Percentiles rank a stretch among this genome's conserved stretches.
Evolutionary conservation across 305 asterid species (phyloP).

Genomic region (Fraxinus xanthoxyloides): DNA sequence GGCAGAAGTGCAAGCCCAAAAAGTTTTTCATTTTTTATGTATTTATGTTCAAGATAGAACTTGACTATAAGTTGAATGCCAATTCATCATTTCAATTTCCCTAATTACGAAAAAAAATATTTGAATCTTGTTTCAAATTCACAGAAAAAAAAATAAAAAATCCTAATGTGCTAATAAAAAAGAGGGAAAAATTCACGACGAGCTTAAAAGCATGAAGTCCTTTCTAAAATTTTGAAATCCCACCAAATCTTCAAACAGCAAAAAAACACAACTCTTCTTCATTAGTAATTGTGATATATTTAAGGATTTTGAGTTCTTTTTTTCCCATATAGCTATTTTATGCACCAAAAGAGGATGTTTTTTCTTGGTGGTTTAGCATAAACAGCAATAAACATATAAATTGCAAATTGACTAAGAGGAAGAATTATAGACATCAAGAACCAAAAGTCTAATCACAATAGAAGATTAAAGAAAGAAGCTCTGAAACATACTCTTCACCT

Average conservation of each 20-base stretch:
- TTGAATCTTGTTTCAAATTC: background rate
- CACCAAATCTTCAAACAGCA: background rate
- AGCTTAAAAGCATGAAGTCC: conserved; percentile 5
- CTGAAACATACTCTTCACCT: conserved; percentile 1
- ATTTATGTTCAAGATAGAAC: conserved; percentile 5
- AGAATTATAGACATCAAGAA: background rate
- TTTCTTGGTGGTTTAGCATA: conserved; percentile 4
- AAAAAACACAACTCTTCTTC: background rate
- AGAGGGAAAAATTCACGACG: background rate
- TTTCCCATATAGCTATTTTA: background rate
- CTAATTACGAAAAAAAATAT: background rate
- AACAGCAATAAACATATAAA: background rate
- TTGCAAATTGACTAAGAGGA: background rate
- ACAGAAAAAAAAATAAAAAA: background rate
- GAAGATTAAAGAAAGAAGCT: conserved; percentile 1
- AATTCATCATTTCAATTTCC: background rate
- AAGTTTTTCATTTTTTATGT: background rate
- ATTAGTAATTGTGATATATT: background rate
- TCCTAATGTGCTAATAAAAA: background rate
- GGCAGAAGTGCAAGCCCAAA: background rate
- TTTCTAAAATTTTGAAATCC: background rate
- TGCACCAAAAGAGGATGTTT: background rate
- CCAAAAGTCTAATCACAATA: background rate
- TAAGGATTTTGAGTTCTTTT: background rate
- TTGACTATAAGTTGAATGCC: conserved; percentile 2